These are phyloP conservation scores for Verticillium alfalfae DNA, from an alignment of 2,329 filamentous ascomycete species.

Conservation along the genomic window DNA sequence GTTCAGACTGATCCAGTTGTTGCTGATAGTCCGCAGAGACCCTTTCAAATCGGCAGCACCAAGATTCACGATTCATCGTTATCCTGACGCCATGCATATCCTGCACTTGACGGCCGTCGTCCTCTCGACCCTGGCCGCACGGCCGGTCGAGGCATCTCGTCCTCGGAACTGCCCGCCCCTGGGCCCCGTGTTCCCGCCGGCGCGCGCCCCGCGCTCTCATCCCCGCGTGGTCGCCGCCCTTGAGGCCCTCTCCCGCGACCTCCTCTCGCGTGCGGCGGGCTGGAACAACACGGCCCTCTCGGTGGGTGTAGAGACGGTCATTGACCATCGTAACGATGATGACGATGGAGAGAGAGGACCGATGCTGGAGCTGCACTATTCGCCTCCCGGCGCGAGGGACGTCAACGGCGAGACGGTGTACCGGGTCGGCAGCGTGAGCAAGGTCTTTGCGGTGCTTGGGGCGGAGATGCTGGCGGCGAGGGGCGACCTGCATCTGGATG, in stretches of 20 bases:
- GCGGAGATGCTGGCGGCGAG: conserved; percentile 7
- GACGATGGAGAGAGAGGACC: conserved; percentile 8
- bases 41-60: too few species aligned
- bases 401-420: conserved; percentile 28
- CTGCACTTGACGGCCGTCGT: neutral
- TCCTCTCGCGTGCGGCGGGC: conserved; percentile 5
- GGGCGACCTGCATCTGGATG: conserved; percentile 20
- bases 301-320: conserved; percentile 16
- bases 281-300: conserved; percentile 18
- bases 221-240: conserved; percentile 7
- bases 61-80: too few species aligned
- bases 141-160: neutral
- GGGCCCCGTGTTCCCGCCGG: conserved; percentile 7
- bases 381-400: conserved; percentile 17
- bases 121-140: neutral
- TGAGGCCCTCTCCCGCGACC: conserved; percentile 1
- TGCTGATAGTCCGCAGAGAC: too few species aligned
- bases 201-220: conserved; percentile 5
- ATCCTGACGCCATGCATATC: neutral
- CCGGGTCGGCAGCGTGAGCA: conserved; percentile 35
- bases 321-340: conserved; percentile 10
- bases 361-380: conserved; percentile 18
- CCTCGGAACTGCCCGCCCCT: conserved; percentile 7
- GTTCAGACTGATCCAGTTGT: too few species aligned
- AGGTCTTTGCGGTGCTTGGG: conserved; percentile 16